A percentile compares a stretch with the other conserved stretches of the same genome.
Evolutionary conservation across 805 yeast species (phyloP).

Genomic region (Clavispora asparagi): DNA sequence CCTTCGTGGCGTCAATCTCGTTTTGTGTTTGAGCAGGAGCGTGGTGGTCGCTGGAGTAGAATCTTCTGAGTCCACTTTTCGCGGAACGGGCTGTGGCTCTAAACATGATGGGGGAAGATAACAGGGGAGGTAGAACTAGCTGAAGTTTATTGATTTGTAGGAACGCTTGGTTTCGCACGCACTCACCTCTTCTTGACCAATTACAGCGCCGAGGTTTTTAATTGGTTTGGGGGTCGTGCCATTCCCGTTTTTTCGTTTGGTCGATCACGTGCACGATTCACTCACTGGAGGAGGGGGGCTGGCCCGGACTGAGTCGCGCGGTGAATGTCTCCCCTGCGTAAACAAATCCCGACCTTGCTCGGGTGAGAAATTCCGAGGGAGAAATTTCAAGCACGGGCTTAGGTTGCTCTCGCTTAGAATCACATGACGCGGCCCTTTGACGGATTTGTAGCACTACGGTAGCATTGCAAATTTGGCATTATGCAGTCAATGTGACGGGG

Average conservation of each 20-base stretch:
- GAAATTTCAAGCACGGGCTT: no score
- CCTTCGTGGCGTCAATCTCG: slow-evolving; percentile 37
- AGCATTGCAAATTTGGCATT: no score
- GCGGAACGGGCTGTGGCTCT: slow-evolving; percentile 14
- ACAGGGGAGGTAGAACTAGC: neutral
- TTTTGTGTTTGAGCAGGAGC: slow-evolving; percentile 14
- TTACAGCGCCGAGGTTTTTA: neutral
- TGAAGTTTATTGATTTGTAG: neutral
- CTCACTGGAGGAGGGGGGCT: neutral
- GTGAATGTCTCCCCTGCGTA: no score
- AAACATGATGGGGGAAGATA: slow-evolving; percentile 8
- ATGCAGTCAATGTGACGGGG: no score
- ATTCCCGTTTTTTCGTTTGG: neutral
- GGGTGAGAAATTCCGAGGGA: no score
- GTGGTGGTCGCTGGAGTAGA: slow-evolving; percentile 12
- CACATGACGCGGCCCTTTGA: no score
- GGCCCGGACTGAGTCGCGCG: neutral
- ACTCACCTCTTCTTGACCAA: neutral
- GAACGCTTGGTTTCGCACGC: neutral
- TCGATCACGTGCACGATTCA: neutral
- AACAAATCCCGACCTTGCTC: no score
- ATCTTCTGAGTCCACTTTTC: slow-evolving; percentile 9
- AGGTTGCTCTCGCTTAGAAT: no score
- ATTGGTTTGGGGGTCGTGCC: neutral
- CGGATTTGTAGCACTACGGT: no score